Percentiles rank a stretch among this genome's conserved stretches.
phyloP scores from a whole-genome alignment of 352 stramenopile genomes.

The Thalassiosira exigua region DNA sequence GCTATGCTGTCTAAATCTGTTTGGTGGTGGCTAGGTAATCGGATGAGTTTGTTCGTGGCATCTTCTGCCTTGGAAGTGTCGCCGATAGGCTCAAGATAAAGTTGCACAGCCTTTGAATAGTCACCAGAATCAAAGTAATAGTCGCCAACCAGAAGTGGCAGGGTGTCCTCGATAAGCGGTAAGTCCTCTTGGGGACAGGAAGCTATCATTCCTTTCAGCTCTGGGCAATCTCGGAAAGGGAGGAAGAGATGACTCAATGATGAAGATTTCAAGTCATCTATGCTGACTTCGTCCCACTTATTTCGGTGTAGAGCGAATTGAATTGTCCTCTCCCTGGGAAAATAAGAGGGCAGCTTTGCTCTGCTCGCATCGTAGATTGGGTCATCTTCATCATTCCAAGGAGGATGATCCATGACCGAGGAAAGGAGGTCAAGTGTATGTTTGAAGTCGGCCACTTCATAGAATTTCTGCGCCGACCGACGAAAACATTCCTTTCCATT shows the following conservation, averaged over 20 bases:
- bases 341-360: slow-evolving; percentile 17
- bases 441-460: slow-evolving; percentile 33
- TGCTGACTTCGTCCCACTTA: slow-evolving; percentile 41
- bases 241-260: slow-evolving; percentile 17
- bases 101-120: slow-evolving; percentile 31
- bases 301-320: slow-evolving; percentile 34
- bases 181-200: slow-evolving; percentile 11
- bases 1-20: slow-evolving; percentile 11
- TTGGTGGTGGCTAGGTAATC: slow-evolving; percentile 1
- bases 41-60: slow-evolving; percentile 33
- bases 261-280: slow-evolving; percentile 37
- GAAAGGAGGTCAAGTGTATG: slow-evolving; percentile 29
- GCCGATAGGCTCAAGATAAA: slow-evolving; percentile 18
- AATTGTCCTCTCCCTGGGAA: slow-evolving; percentile 20
- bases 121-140: slow-evolving; percentile 32
- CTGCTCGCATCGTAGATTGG: slow-evolving; percentile 43
- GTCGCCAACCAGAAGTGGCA: slow-evolving; percentile 30
- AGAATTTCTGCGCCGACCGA: slow-evolving; percentile 30
- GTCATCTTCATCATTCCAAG: slow-evolving; percentile 42
- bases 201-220: slow-evolving; percentile 16
- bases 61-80: slow-evolving; percentile 30
- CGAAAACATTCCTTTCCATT: slow-evolving; percentile 34
- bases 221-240: slow-evolving; percentile 1
- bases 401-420: slow-evolving; percentile 23
- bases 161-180: slow-evolving; percentile 15